Conservation (phyloP, 2,329 filamentous ascomycete genomes). For the Scedosporium minutisporum region DNA sequence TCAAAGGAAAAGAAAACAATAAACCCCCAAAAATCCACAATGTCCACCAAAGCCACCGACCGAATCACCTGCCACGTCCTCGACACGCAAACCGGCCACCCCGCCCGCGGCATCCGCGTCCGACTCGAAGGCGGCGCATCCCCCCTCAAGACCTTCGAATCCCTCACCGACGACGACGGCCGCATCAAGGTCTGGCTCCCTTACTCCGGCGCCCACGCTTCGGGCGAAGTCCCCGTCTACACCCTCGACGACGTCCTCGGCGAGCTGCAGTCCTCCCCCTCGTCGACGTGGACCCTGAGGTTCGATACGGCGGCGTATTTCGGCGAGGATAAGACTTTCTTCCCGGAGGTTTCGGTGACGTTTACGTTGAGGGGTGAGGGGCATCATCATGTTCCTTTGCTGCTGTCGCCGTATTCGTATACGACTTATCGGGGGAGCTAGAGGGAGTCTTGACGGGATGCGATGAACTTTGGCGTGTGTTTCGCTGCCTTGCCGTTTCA, state of each 20-base stretch:
- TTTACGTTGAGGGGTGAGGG: conserved; percentile 46
- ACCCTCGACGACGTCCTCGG: conserved; percentile 47
- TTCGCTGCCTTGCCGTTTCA: not conserved
- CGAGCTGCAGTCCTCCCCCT: conserved; percentile 24
- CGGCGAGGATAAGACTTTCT: conserved; percentile 51
- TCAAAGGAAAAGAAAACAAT: not conserved
- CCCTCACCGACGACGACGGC: conserved; percentile 66
- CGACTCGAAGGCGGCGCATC: conserved; percentile 37
- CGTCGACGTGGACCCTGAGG: conserved; percentile 55
- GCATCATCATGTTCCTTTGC: conserved; percentile 70
- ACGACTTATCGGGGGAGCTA: conserved; percentile 72
- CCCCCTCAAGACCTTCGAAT: conserved; percentile 43
- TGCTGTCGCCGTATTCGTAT: conserved; percentile 72
- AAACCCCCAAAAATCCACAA: not conserved
- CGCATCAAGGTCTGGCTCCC: conserved; percentile 62
- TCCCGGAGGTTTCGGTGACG: conserved; percentile 47
- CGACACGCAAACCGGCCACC: conserved; percentile 66
- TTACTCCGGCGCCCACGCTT: conserved; percentile 37
- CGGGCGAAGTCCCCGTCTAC: conserved; percentile 48
- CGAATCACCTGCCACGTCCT: conserved; percentile 82
- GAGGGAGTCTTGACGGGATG: not conserved
- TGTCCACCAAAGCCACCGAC: conserved; percentile 31
- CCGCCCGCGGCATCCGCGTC: conserved; percentile 57
- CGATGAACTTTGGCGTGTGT: not conserved
- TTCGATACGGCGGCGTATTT: conserved; percentile 70